phyloP scores from a whole-genome alignment of 1,284 basidiomycete genomes.

The Melampsora occidentalis region DNA sequence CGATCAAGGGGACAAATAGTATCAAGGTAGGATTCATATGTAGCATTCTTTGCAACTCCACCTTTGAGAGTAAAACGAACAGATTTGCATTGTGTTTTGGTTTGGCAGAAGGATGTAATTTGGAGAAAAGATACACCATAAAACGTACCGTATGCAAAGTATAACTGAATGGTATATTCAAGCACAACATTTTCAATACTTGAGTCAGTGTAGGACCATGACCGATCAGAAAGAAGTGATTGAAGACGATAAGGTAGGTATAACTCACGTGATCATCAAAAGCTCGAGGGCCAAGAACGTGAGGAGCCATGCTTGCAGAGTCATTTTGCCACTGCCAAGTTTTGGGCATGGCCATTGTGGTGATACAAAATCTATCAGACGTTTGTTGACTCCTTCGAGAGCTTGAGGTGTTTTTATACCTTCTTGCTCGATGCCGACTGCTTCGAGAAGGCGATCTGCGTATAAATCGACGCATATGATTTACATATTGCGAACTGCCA shows the following conservation, averaged over 20 bases:
- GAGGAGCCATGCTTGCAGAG: slow-evolving; percentile 23
- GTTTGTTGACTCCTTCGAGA: background rate
- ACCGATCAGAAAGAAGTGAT: background rate
- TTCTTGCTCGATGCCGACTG: background rate
- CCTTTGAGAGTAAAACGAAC: slow-evolving; percentile 50
- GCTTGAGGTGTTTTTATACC: background rate
- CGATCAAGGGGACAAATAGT: slow-evolving; percentile 63
- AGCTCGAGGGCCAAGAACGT: slow-evolving; percentile 32
- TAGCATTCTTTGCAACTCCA: slow-evolving; percentile 66
- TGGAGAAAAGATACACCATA: background rate
- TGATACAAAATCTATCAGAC: slow-evolving; percentile 15
- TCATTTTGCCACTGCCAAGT: slow-evolving; percentile 40
- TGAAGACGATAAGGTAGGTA: background rate
- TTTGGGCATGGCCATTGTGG: slow-evolving; percentile 41
- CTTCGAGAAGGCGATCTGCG: background rate
- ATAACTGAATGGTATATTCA: slow-evolving; percentile 5
- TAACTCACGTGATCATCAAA: slow-evolving; percentile 43
- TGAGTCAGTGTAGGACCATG: background rate
- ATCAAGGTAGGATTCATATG: slow-evolving; percentile 64
- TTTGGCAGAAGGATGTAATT: slow-evolving; percentile 55
- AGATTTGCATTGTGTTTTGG: no score
- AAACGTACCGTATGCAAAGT: slow-evolving; percentile 34
- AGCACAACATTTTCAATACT: background rate
- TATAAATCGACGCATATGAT: background rate
- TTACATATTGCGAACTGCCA: background rate